These are phyloP conservation scores for Aphanomyces invadans DNA, from an alignment of 352 stramenopile species.

Conservation along the genomic window DNA sequence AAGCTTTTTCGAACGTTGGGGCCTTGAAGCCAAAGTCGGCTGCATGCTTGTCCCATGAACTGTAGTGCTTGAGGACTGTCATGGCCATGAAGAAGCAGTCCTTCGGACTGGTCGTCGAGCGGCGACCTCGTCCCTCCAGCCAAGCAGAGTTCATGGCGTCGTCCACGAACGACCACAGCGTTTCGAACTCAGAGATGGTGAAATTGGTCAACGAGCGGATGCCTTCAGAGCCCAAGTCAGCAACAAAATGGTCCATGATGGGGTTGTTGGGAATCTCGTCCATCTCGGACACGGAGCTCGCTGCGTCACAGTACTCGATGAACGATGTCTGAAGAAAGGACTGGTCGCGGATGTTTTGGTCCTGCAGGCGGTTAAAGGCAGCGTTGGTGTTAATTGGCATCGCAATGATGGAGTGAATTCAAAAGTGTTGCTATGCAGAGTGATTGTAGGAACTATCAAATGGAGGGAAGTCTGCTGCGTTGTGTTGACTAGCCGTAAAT, in stretches of 20 bases:
- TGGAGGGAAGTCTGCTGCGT: too few species aligned
- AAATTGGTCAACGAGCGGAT: slow-evolving; percentile 8
- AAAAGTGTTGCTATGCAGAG: too few species aligned
- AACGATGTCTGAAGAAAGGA: neutral
- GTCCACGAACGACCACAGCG: neutral
- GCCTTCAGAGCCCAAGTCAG: neutral
- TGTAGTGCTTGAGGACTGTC: slow-evolving; percentile 7
- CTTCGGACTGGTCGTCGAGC: neutral
- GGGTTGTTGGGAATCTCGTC: neutral
- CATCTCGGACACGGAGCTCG: neutral
- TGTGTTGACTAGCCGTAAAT: too few species aligned
- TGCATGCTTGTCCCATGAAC: slow-evolving; percentile 7
- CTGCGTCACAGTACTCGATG: neutral
- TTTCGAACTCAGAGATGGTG: neutral
- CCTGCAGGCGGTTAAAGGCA: neutral
- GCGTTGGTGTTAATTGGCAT: too few species aligned
- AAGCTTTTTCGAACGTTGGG: slow-evolving; percentile 1
- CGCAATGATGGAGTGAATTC: too few species aligned
- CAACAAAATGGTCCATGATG: neutral
- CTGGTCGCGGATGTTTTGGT: neutral
- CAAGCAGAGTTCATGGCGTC: neutral
- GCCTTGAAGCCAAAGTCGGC: slow-evolving; percentile 8
- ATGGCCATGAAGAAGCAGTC: neutral
- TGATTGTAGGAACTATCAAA: too few species aligned
- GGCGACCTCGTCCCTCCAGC: neutral